Evolutionary conservation across 345 rosid species (phyloP).

Genomic region (Ricinus communis): DNA sequence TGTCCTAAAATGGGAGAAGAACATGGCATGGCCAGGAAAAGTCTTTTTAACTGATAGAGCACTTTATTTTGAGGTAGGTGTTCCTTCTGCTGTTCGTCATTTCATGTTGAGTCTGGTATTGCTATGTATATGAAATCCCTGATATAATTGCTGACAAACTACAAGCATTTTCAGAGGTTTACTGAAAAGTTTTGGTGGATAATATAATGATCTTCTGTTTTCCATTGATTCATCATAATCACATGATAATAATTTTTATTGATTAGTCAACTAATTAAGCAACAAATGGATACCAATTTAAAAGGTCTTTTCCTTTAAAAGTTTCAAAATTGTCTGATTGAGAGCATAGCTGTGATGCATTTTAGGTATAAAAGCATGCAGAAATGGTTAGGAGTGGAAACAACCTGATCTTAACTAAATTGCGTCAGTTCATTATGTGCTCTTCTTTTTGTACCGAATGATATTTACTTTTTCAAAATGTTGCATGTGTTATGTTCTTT

Average conservation of each 20-base stretch:
- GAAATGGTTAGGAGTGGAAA: background rate
- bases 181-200: background rate
- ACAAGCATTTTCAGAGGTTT: background rate
- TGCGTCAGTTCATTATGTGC: background rate
- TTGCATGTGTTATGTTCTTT: background rate
- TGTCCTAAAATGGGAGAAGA: constrained; percentile 90
- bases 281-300: background rate
- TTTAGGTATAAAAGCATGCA: background rate
- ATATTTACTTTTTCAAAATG: background rate
- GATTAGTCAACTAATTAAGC: background rate
- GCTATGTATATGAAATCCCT: background rate
- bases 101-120: constrained; percentile 3
- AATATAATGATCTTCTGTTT: background rate
- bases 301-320: background rate
- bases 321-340: background rate
- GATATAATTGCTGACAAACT: background rate
- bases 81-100: background rate
- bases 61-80: constrained; percentile 82
- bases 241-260: background rate
- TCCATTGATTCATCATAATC: background rate
- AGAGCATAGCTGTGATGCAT: background rate
- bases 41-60: constrained; percentile 82
- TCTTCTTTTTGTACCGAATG: background rate
- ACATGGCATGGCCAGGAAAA: constrained; percentile 95
- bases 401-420: background rate